Evolutionary conservation across 192 early-diverging fungal species (phyloP), one percentile per base, ranked within the genome.

Genomic region (Backusella luteola): DNA sequence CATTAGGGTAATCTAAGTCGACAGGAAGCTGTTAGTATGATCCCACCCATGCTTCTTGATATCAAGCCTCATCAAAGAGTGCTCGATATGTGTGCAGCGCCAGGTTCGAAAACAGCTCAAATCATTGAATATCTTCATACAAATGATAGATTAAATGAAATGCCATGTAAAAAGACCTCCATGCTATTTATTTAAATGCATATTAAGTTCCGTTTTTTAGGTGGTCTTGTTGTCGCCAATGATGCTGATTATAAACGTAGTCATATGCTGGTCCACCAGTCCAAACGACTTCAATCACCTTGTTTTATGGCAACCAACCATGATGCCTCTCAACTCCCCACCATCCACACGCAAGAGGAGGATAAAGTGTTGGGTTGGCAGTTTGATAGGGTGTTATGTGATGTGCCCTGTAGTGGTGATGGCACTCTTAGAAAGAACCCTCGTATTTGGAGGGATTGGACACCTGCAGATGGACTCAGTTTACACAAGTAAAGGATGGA

Each of bases 391-490:
- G 95, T 99, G 46, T 88, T 99, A 39, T 93, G 91, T 73, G 98
- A 99, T 85, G 98, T 98, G 19, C 98, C 98, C 2, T 99, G 98
- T 88, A 90, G 94, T 75, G 98, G 98, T 71, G 98, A 99, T 80
- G 98, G 96, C 34, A 99, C 98, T 3, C 81, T 98, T 29, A 90
- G 98, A 78, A 99, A 99, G 84, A 99, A 99, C 83, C 86, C 88
- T 73, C 86, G 87, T 52, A 93, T 98, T 38, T 99, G 96, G 96
- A 90, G 86, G 67, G 90, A 89, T 69, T 99, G 97, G 97, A 84
- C 84, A 6, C 80, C 90, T 69, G 89, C 87, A 39, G 88, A 89
- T 71, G 95, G 92, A 8, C 89, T 96, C 77, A 87, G 85, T 38
- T 89, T 99, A 53, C 96, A 98, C 82, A 89, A 63, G 56, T 63